phyloP scores from a whole-genome alignment of 306 rosid genomes.

The Senna tora region DNA sequence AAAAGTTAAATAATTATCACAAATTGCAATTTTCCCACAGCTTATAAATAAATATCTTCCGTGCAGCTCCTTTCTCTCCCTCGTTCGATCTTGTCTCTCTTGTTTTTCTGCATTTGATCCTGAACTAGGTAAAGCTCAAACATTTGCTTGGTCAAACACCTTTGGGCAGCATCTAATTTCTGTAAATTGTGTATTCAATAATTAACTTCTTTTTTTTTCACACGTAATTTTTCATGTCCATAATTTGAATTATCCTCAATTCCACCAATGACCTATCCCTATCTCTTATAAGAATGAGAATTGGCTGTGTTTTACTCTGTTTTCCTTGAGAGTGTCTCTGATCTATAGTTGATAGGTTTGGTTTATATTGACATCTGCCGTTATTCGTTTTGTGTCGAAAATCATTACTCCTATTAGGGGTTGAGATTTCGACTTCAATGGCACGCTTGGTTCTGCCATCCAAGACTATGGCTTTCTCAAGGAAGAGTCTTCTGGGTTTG shows the following conservation, averaged over 20 bases:
- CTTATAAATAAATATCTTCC: background rate
- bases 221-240: constrained; percentile 17
- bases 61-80: background rate
- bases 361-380: background rate
- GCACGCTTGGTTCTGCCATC: constrained; percentile 25
- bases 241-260: constrained; percentile 23
- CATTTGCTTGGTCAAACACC: background rate
- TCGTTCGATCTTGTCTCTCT: background rate
- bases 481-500: constrained; percentile 23
- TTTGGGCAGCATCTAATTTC: background rate
- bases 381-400: background rate
- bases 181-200: background rate
- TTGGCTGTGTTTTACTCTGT: background rate
- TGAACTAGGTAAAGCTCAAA: constrained; percentile 4
- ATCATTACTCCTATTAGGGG: background rate
- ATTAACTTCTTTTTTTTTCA: background rate
- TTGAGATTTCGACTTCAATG: background rate
- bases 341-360: background rate
- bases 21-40: background rate
- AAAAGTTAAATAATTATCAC: too few species aligned
- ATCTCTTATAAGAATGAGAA: background rate
- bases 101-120: constrained; percentile 15
- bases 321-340: constrained; percentile 1
- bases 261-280: background rate
- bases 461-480: constrained; percentile 10